Conservation (phyloP, 2,329 filamentous ascomycete genomes). For the Alternaria dauci region DNA sequence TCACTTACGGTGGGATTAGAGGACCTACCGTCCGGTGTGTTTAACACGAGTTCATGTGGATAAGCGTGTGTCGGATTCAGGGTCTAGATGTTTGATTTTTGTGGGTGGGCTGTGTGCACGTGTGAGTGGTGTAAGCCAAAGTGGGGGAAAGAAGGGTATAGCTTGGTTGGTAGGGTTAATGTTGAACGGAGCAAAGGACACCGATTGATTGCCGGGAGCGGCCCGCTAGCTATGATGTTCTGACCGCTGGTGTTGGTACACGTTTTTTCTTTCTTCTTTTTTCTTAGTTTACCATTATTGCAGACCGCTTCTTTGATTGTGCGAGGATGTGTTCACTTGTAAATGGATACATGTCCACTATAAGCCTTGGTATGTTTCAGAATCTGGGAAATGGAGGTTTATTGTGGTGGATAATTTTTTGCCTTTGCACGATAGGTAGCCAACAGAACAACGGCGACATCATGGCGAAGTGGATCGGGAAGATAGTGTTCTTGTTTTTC, state of each 20-base stretch:
- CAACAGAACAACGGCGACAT: neutral
- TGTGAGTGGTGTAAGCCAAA: neutral
- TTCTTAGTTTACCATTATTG: neutral
- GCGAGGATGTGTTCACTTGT: neutral
- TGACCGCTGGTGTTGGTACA: constrained; percentile 9
- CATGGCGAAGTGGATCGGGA: neutral
- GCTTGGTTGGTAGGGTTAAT: neutral
- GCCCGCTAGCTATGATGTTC: neutral
- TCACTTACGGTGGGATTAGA: neutral
- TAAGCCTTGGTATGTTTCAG: neutral
- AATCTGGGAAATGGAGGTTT: neutral
- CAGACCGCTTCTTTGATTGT: constrained; percentile 3
- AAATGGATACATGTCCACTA: neutral
- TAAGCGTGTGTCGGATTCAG: neutral
- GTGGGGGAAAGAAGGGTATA: neutral
- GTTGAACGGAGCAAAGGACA: constrained; percentile 6
- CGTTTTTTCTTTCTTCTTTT: neutral
- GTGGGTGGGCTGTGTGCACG: constrained; percentile 1
- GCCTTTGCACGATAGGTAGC: neutral
- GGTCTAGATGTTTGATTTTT: constrained; percentile 2
- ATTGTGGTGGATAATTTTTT: neutral
- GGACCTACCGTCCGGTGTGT: constrained; percentile 5
- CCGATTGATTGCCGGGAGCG: constrained; percentile 8
- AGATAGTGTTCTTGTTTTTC: neutral
- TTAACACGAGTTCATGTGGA: neutral